Conservation (phyloP, 148 eudicot genomes). For the Rhododendron vialii region DNA sequence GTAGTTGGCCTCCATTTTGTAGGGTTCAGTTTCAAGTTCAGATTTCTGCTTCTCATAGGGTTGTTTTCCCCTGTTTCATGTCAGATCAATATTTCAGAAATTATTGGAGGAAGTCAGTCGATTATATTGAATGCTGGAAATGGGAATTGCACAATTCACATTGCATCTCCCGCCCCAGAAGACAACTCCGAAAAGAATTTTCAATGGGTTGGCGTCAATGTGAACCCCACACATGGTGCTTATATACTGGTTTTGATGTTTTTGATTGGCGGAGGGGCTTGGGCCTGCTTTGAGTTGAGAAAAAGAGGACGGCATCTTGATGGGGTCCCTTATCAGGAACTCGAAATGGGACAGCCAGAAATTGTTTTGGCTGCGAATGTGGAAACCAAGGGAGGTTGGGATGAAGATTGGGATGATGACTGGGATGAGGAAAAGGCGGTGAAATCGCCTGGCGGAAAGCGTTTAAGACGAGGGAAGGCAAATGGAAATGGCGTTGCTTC, state of each 20-base stretch:
- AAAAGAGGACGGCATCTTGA: slow-evolving; percentile 21
- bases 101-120: slow-evolving; percentile 10
- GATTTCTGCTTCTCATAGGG: not conserved
- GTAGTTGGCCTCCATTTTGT: not conserved
- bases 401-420: slow-evolving; percentile 33
- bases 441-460: slow-evolving; percentile 13
- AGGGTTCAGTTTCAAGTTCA: not conserved
- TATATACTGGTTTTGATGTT: slow-evolving; percentile 10
- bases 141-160: slow-evolving; percentile 17
- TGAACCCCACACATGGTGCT: slow-evolving; percentile 25
- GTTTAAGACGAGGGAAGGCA: not conserved
- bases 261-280: slow-evolving; percentile 18
- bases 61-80: not conserved
- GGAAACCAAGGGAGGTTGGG: slow-evolving; percentile 23
- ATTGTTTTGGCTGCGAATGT: not conserved
- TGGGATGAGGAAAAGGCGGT: slow-evolving; percentile 36
- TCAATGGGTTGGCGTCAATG: not conserved
- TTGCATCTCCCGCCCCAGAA: slow-evolving; percentile 1
- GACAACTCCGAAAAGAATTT: not conserved
- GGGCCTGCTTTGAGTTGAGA: slow-evolving; percentile 18
- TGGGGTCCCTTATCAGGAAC: slow-evolving; percentile 33
- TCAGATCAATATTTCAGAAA: slow-evolving; percentile 24
- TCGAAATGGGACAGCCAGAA: slow-evolving; percentile 27
- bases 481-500: slow-evolving; percentile 16
- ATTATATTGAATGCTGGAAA: slow-evolving; percentile 18